Base-by-base conservation (phyloP, 1,284 basidiomycete genomes). In the Puccinia horiana region DNA sequence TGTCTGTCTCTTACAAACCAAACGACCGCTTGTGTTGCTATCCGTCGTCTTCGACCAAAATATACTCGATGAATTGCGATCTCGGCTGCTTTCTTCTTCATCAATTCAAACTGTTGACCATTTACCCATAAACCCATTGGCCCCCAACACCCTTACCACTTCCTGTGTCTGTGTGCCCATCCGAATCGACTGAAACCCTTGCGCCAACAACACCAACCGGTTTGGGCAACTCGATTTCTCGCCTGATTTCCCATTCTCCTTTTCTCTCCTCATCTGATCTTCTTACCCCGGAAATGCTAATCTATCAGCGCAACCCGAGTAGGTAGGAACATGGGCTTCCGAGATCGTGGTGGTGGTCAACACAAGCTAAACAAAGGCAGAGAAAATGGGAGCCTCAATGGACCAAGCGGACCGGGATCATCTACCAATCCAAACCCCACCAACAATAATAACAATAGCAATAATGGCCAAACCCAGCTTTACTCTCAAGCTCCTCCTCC, bases 401-500 rank as follows among this genome's bases (percentile, higher is more conserved):
- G 37, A 82, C 83, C 18, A 83, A 84, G n/a, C 80, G 76, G 67
- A 72, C 83, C 35, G 49, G 26, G 18, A 63, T 67, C 79, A 83
- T 78, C 75, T 63, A 82, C 83, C 82, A 83, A 82, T 44, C 83
- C 90, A 65, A 85, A 86, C 82, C 76, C 84, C 84, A 92, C 84
- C 18, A 56, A 12, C 29, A 69, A n/a, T 35, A 84, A 85, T 75
- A 85, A 84, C 72, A 74, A 74, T 37, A 32, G 16, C 32, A 49
- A 72, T 49, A 65, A 37, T 65, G 63, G 63, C 16, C 37, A 40
- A 40, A 8, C 1, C 20, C 63, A 65, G 63, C 18, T 37, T 29
- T 42, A 69, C 23, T 42, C 65, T 47, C 56, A 44, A 29, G 58
- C 58, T 79, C 88, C 88, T 40, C 89, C 96, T 12, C 95, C 95